These are phyloP conservation scores for Volvox carteri DNA, from an alignment of 163 green algal genomes.

Conservation along the genomic window DNA sequence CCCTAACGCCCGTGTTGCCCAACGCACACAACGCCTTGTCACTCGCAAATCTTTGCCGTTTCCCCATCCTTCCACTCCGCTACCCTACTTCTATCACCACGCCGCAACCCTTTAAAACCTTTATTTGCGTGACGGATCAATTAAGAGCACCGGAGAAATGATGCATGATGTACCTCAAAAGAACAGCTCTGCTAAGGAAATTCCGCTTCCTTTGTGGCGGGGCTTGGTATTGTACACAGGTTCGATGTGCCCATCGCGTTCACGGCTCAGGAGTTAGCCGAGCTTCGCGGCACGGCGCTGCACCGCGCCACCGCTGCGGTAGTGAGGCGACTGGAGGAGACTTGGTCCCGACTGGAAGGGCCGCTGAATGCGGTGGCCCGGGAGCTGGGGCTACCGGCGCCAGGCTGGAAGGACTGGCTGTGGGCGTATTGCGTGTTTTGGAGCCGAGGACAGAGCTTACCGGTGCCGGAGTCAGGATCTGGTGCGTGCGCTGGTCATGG, in stretches of 20 bases:
- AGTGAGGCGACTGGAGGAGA: constrained; percentile 2
- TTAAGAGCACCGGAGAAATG: no score
- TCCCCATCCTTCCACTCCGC: no score
- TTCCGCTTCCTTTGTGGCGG: no score
- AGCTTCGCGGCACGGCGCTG: constrained; percentile 80
- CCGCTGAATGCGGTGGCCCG: constrained; percentile 48
- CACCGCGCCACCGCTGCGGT: constrained; percentile 67
- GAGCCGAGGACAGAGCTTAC: constrained; percentile 72
- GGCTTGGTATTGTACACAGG: constrained; percentile 56
- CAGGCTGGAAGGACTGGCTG: constrained; percentile 78
- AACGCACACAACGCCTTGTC: no score
- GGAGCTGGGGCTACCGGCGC: constrained; percentile 35
- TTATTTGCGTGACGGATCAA: no score
- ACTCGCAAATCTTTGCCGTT: no score
- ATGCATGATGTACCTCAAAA: no score
- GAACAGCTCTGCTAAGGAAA: no score
- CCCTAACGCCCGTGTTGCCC: no score
- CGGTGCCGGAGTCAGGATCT: constrained; percentile 54
- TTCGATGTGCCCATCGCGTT: constrained; percentile 79
- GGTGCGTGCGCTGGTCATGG: constrained; percentile 14
- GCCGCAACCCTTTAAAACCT: no score
- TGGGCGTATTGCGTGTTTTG: constrained; percentile 90
- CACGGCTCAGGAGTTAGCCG: constrained; percentile 62
- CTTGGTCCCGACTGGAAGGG: constrained; percentile 37
- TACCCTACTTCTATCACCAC: no score